Conservation (phyloP, 306 rosid species). For the Citrullus amarus region DNA sequence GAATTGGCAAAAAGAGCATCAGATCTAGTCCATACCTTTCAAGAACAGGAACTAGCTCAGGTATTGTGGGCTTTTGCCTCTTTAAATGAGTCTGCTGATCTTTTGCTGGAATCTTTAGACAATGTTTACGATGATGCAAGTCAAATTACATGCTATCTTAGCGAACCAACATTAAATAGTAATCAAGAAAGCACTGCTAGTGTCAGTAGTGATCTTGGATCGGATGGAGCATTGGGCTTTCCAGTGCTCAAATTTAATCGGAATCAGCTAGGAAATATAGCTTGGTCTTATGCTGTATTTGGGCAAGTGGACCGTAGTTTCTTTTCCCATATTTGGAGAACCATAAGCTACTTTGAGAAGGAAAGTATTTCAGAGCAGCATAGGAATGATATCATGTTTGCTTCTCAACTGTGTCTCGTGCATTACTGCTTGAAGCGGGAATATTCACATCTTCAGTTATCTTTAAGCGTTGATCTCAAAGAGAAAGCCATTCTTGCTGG, state of each 20-base stretch:
- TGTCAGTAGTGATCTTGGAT: constrained; percentile 15
- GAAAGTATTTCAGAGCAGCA: constrained; percentile 72
- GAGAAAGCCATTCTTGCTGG: constrained; percentile 51
- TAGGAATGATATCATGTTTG: constrained; percentile 77
- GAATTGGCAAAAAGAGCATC: constrained; percentile 59
- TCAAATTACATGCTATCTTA: constrained; percentile 32
- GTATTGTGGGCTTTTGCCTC: constrained; percentile 91
- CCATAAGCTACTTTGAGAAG: constrained; percentile 50
- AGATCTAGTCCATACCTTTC: constrained; percentile 54
- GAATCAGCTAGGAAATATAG: constrained; percentile 69
- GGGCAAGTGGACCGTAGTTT: constrained; percentile 59
- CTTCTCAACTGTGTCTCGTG: constrained; percentile 74
- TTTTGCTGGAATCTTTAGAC: constrained; percentile 59
- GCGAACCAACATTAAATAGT: constrained; percentile 14
- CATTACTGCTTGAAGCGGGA: constrained; percentile 89
- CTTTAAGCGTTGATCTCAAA: constrained; percentile 43
- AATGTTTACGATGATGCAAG: constrained; percentile 22
- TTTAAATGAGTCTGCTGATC: constrained; percentile 53
- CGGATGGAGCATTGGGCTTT: constrained; percentile 18
- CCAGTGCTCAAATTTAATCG: constrained; percentile 50
- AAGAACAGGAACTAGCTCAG: constrained; percentile 88
- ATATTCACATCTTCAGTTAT: constrained; percentile 57
- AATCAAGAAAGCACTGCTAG: constrained; percentile 19
- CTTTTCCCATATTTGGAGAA: constrained; percentile 54
- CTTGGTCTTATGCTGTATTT: constrained; percentile 87